Conservation (phyloP, 208 protist species). For the Trypanosoma melophagium region DNA sequence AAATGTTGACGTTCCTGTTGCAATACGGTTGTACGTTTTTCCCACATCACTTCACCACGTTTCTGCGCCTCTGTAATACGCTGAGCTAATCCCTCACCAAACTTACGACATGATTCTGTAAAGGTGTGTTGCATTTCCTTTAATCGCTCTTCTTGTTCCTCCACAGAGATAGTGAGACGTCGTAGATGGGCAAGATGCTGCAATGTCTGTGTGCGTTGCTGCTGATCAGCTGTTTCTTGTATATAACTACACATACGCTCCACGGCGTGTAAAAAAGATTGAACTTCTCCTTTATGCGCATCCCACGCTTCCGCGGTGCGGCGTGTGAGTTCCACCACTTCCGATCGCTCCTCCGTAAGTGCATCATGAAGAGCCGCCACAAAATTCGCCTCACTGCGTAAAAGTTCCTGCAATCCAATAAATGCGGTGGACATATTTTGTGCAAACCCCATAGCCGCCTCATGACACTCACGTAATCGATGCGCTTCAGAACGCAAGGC, state of each 20-base stretch:
- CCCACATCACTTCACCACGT: constrained; percentile 65
- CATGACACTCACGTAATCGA: constrained; percentile 45
- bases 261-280: constrained; percentile 20
- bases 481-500: constrained; percentile 31
- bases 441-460: constrained; percentile 40
- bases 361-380: constrained; percentile 49
- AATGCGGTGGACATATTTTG: constrained; percentile 45
- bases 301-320: constrained; percentile 23
- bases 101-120: constrained; percentile 39
- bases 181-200: constrained; percentile 51
- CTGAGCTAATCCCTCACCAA: constrained; percentile 50
- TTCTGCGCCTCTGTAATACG: constrained; percentile 56
- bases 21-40: constrained; percentile 36
- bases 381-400: constrained; percentile 42
- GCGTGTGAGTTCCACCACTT: constrained; percentile 59
- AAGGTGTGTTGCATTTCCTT: constrained; percentile 48
- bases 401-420: constrained; percentile 36
- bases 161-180: constrained; percentile 46
- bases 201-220: constrained; percentile 31
- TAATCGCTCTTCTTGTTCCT: constrained; percentile 60
- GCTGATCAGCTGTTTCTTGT: constrained; percentile 37
- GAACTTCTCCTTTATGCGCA: constrained; percentile 32
- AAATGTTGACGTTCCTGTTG: constrained; percentile 50
- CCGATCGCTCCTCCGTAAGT: constrained; percentile 48
- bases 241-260: constrained; percentile 52